A percentile compares a stretch with the other conserved stretches of the same genome.
Conservation (phyloP, 208 protist species). For the Leishmania turanica region DNA sequence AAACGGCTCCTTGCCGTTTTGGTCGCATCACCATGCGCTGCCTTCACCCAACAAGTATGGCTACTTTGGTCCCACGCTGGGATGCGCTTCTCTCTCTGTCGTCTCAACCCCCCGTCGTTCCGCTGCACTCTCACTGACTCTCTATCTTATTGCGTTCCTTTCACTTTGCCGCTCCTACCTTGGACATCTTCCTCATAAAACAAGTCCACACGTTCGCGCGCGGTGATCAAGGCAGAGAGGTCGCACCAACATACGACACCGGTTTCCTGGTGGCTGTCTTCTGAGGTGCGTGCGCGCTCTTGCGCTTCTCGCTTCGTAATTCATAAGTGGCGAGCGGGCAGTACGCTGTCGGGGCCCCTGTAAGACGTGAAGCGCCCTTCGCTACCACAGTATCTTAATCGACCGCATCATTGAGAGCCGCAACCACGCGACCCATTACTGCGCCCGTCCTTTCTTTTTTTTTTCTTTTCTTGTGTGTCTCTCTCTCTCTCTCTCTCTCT, state of each 20-base stretch:
- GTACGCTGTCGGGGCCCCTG: not conserved
- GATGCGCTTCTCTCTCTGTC: not conserved
- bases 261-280: not conserved
- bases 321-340: not conserved
- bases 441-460: not conserved
- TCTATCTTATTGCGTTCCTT: conserved; percentile 1
- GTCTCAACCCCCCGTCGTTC: not conserved
- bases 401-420: not conserved
- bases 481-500: too few species aligned
- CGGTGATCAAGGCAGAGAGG: not conserved
- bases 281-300: not conserved
- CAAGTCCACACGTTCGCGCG: not conserved
- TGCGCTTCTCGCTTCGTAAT: not conserved
- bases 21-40: not conserved
- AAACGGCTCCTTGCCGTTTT: not conserved
- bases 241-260: not conserved
- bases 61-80: not conserved
- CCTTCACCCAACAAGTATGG: not conserved
- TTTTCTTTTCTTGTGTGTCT: too few species aligned
- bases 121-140: not conserved
- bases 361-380: not conserved
- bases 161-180: not conserved
- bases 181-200: not conserved
- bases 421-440: not conserved
- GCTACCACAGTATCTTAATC: not conserved